Evolutionary conservation across 169 alveolate species (phyloP), one percentile per base, ranked within the genome.

Genomic region (Cryptosporidium muris): DNA sequence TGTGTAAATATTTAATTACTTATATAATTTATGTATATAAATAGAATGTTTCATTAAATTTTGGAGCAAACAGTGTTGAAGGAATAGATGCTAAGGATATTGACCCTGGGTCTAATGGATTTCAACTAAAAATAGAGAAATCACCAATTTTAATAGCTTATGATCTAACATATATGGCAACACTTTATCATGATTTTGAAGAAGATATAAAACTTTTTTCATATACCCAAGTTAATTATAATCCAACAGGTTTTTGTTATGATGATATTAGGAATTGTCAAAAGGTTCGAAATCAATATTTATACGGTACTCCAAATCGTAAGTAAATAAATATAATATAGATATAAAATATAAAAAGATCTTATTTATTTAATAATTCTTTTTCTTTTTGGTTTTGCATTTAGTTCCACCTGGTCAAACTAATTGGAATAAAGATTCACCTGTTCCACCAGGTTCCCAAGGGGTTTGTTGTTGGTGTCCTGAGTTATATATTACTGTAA

Each of bases 381-480:
- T 25, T 25, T 25, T 25, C 25, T 25, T 25, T 1, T 36, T 65
- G 12, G 2, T 40, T 45, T 14, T 40, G 51, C 36, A 36, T 51
- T 8, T n/a, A 74, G 85, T 74, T 11, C 85, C 85, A 16, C 85
- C 85, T 12, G 85, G 85, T 14, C 85, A 74, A 49, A 74, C 54
- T 16, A 74, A 74, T 42, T 74, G 85, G 85, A 74, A 66, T 43
- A 66, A 74, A 37, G 85, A 74, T 25, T 47, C 85, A 25, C 85
- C 85, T 14, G 45, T 58, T n/a, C 85, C 85, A 58, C 74, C 85
- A 7, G 85, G 85, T 58, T 74, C 85, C 1, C 64, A 74, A 42
- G 85, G 85, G 47, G 40, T 68, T 8, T 74, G 85, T 47, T 74
- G 85, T 58, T 74, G 85, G 85, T 74, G 85, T 38, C 85, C 85